Evolutionary conservation across 306 rosid species (phyloP), one percentile per base, ranked within the genome.

Genomic region (Quercus mongolica): DNA sequence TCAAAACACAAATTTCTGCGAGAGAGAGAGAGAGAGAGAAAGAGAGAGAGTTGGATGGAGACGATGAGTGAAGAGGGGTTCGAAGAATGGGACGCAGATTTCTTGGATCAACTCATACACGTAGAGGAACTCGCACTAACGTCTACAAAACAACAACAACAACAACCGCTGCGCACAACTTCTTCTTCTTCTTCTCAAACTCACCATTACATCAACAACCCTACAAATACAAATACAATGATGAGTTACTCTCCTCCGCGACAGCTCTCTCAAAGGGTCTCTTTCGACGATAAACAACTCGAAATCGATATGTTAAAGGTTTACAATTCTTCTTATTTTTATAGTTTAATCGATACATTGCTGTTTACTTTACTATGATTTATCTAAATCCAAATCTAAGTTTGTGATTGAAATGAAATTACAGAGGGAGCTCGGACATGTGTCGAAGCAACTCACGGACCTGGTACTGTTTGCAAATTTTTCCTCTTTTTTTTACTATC

Each of bases 381-480:
- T 41, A 41, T 41, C 46, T 7, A 41, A 41, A 41, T 33, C 41
- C 13, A 30, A 65, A 65, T 18, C 35, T 41, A 31, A 1, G 3
- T 41, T 41, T 65, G 51, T 77, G 83, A 77, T 71, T 89, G 80
- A 75, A 59, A 63, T 85, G 69, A 62, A 76, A 72, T 74, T 79
- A 74, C 94, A 94, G 94, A 87, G 76, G 88, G 97, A 92, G 94
- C 92, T 91, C 74, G 94, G 84, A 44, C 73, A 69, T 41, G 88
- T 88, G 13, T 85, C 87, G 14, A 81, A 91, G 87, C 86, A 91
- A 75, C 87, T 91, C 63, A 76, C 68, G 25, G 65, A 87, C 78
- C 73, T 82, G 90, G 97, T 94, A 65, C 28, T 13, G 52, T 77
- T 67, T 54, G 46, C 64, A 46, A 19, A 19, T 62, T 84, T 73